Evolutionary conservation across 1,139 yeast species (phyloP).

Genomic region (Blastobotrys malaysiensis): DNA sequence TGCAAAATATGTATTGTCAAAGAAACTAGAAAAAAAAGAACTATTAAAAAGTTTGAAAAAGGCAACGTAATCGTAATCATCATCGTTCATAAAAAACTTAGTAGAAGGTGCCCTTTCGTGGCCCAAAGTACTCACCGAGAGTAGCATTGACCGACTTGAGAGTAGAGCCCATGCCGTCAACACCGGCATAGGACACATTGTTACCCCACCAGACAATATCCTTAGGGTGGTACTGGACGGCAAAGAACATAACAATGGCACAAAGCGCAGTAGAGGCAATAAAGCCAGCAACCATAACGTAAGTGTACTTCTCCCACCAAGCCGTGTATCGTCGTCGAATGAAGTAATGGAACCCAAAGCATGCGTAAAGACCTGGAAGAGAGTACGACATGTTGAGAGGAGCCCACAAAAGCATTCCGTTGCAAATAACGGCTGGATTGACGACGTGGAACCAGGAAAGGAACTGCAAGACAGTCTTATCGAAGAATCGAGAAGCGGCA

Average conservation of each 20-base stretch:
- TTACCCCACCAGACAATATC: constrained; percentile 57
- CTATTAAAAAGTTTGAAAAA: neutral
- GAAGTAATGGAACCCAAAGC: constrained; percentile 48
- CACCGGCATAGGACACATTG: constrained; percentile 38
- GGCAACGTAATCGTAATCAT: neutral
- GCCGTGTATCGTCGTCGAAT: constrained; percentile 47
- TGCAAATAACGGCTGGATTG: constrained; percentile 50
- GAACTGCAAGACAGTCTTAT: constrained; percentile 29
- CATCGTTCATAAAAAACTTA: neutral
- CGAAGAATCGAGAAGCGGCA: constrained; percentile 10
- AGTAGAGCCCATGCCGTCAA: constrained; percentile 37
- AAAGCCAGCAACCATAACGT: constrained; percentile 50
- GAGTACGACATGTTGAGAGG: constrained; percentile 52
- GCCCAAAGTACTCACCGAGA: constrained; percentile 10
- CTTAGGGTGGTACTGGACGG: constrained; percentile 44
- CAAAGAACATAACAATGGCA: constrained; percentile 45
- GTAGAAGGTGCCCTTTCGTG: constrained; percentile 7
- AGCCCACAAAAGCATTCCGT: constrained; percentile 40
- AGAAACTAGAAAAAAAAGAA: neutral
- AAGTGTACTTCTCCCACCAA: constrained; percentile 47
- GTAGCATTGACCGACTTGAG: constrained; percentile 14
- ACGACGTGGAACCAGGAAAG: constrained; percentile 39
- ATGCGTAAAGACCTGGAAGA: constrained; percentile 45
- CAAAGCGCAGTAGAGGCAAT: constrained; percentile 45
- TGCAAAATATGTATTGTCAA: neutral